These are phyloP conservation scores for Hibiscus mutabilis DNA, from an alignment of 345 rosid genomes.

Conservation along the genomic window DNA sequence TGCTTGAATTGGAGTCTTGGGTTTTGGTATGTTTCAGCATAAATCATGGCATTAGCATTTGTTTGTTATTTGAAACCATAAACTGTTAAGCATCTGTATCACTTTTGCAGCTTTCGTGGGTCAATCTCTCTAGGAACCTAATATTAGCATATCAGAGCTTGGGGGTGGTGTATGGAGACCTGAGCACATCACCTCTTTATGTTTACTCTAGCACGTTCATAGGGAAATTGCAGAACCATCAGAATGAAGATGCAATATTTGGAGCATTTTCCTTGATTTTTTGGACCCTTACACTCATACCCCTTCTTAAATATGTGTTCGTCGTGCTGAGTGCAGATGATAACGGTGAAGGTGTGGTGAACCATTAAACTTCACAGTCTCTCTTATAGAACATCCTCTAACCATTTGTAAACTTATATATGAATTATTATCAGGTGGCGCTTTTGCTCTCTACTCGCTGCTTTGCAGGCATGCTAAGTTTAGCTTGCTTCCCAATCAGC, in stretches of 20 bases:
- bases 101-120: conserved; percentile 63
- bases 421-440: conserved; percentile 56
- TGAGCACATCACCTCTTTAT: conserved; percentile 88
- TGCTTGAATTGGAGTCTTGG: background rate
- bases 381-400: background rate
- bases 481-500: conserved; percentile 89
- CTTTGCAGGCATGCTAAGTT: conserved; percentile 87
- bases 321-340: conserved; percentile 68
- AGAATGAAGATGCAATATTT: conserved; percentile 54
- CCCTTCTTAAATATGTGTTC: conserved; percentile 65
- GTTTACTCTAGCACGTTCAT: conserved; percentile 53
- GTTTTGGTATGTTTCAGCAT: background rate
- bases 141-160: conserved; percentile 86
- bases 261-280: conserved; percentile 87
- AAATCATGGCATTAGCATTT: background rate
- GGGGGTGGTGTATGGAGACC: conserved; percentile 82
- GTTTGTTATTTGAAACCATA: background rate
- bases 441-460: conserved; percentile 83
- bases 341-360: conserved; percentile 68
- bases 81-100: background rate
- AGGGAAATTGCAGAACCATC: conserved; percentile 47
- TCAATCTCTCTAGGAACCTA: conserved; percentile 49
- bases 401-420: conserved; percentile 13
- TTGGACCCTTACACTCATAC: conserved; percentile 79
- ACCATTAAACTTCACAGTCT: background rate